Evolutionary conservation across 768 basidiomycete species (phyloP), one percentile per base, ranked within the genome.

Genomic region (Termitomyces sp.): DNA sequence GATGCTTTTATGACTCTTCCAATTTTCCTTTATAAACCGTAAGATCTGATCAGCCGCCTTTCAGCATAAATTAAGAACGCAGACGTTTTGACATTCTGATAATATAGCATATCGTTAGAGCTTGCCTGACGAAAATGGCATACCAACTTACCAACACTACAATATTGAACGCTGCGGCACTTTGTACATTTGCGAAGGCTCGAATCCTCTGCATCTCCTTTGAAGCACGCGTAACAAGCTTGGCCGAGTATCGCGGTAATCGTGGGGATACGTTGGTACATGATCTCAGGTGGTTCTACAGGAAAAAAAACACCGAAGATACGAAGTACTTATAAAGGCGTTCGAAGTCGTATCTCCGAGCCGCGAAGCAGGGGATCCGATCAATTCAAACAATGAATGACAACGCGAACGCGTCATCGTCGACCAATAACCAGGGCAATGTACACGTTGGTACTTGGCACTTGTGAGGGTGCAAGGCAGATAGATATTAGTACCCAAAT

Each of bases 121-220:
- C 26, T 54, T 16, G 10, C 43, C 38, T 23, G 23, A 16, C 6
- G 14, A 20, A 35, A 20, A 28, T 28, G 23, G 43, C 65, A 28
- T 13, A 6, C 9, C 3, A 33, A 23, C 50, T 14, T 58, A 75
- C 72, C 68, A 51, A 62, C 23, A 23, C 70, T 64, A 55, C 74
- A 75, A 57, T 75, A 75, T 14, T 66, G 64, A 14, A 75, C 71
- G 28, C 67, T 63, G 14, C 61, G 63, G 61, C 74, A 77, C 9
- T 64, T 65, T 1, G 67, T 64, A 59, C 74, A 77, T 49, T 64
- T 72, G 41, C 65, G 66, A 18, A 76, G 67, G 5, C 57, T 56
- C 6, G 50, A 50, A 33, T 56, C 63, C 14, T 47, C 46, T 28
- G 30, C 33, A 9, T 50, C 49, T 6, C 60, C 61, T 51, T 67